phyloP scores from a whole-genome alignment of 1,284 basidiomycete species.

The Cerioporus squamosus region DNA sequence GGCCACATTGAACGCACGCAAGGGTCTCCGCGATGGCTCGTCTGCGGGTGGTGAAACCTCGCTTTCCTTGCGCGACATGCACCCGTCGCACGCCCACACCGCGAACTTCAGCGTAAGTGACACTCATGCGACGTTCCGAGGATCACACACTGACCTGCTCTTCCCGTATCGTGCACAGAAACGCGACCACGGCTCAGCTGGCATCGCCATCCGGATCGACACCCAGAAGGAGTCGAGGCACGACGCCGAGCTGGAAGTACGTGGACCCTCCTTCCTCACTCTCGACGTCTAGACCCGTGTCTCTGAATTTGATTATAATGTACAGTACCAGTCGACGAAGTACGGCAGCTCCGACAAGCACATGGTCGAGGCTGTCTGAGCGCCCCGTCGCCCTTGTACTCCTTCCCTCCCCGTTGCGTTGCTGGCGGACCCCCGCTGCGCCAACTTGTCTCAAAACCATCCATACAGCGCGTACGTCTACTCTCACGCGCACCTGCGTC shows the following conservation, averaged over 20 bases:
- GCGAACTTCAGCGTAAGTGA: neutral
- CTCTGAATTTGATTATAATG: neutral
- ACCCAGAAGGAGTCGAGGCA: conserved; percentile 1
- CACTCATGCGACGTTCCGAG: too few relatives aligned
- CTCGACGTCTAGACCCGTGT: neutral
- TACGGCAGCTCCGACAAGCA: conserved; percentile 3
- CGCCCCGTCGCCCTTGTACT: too few relatives aligned
- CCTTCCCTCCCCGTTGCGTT: too few relatives aligned
- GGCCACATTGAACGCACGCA: conserved; percentile 56
- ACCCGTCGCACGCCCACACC: neutral
- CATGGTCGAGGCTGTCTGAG: neutral
- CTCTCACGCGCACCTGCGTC: too few relatives aligned
- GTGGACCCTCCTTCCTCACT: neutral
- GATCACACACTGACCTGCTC: too few relatives aligned
- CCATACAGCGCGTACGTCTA: too few relatives aligned
- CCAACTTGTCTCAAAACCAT: too few relatives aligned
- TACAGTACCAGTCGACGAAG: conserved; percentile 1
- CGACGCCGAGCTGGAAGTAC: conserved; percentile 4
- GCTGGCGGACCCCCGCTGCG: too few relatives aligned
- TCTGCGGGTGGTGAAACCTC: conserved; percentile 37
- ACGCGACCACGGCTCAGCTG: neutral
- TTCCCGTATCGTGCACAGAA: neutral
- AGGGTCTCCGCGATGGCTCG: conserved; percentile 43
- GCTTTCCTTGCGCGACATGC: conserved; percentile 47
- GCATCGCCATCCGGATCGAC: conserved; percentile 6